Conservation (phyloP, 2,329 filamentous ascomycete species). For the Leptoxyphium fumago region DNA sequence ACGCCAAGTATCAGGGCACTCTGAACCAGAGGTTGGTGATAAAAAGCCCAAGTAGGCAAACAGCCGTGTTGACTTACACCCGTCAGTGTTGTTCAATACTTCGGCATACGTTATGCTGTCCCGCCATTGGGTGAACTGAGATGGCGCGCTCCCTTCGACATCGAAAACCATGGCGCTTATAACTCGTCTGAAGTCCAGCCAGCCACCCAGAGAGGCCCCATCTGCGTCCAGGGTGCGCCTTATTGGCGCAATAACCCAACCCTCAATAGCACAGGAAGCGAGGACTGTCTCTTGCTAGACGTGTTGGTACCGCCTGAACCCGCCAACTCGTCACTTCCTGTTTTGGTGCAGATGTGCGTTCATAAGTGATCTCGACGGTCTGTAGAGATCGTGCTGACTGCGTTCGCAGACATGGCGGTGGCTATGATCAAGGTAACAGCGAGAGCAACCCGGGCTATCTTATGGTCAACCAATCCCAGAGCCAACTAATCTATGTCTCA, state of each 20-base stretch:
- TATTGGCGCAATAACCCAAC: constrained; percentile 3
- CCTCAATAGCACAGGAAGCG: constrained; percentile 12
- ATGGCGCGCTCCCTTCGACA: constrained; percentile 18
- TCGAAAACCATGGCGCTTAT: constrained; percentile 12
- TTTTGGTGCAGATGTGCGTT: constrained; percentile 23
- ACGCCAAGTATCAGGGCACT: background rate
- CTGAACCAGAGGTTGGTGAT: background rate
- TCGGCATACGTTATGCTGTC: constrained; percentile 16
- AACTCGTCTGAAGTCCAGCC: constrained; percentile 9
- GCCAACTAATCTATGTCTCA: constrained; percentile 19
- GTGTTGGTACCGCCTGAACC: constrained; percentile 25
- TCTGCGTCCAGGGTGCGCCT: constrained; percentile 16
- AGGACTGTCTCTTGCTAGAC: constrained; percentile 29
- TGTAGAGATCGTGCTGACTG: background rate
- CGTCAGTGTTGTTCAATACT: constrained; percentile 8
- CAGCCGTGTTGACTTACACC: background rate
- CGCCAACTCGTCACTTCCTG: constrained; percentile 11
- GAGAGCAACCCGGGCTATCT: constrained; percentile 11
- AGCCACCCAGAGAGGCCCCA: constrained; percentile 12
- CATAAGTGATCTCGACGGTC: constrained; percentile 9
- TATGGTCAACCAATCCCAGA: constrained; percentile 17
- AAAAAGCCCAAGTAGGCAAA: no score
- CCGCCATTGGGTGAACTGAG: constrained; percentile 16
- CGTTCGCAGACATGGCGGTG: constrained; percentile 3
- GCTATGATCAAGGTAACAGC: constrained; percentile 20